Conservation (phyloP, 192 early-diverging fungal genomes). For the Coemansia erecta region DNA sequence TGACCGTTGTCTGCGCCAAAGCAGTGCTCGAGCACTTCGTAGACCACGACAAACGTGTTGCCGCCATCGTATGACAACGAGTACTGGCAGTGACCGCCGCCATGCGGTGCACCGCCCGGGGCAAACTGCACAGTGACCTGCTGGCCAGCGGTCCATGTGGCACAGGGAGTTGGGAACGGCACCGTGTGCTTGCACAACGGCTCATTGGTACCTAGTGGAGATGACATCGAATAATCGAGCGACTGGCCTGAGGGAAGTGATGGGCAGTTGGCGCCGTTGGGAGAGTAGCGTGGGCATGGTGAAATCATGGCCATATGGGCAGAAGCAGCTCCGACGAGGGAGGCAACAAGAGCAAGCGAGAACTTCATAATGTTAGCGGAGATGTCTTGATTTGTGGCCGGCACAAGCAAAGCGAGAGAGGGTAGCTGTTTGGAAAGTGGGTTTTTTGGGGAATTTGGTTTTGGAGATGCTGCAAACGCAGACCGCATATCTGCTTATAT, state of each 20-base stretch:
- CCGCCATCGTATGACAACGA: slow-evolving; percentile 57
- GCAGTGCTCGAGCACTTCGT: slow-evolving; percentile 17
- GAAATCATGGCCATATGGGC: slow-evolving; percentile 10
- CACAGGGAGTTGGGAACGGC: slow-evolving; percentile 21
- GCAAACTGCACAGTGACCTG: slow-evolving; percentile 19
- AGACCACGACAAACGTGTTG: slow-evolving; percentile 55
- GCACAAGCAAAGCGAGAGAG: background rate
- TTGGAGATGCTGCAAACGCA: too few relatives aligned
- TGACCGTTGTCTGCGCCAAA: slow-evolving; percentile 14
- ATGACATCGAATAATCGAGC: slow-evolving; percentile 30
- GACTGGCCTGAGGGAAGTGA: slow-evolving; percentile 23
- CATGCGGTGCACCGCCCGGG: slow-evolving; percentile 43
- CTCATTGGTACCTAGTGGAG: slow-evolving; percentile 16
- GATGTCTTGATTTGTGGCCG: background rate
- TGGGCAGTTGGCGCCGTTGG: slow-evolving; percentile 20
- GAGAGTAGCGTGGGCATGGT: slow-evolving; percentile 6
- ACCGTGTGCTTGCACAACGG: background rate
- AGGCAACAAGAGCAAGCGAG: background rate
- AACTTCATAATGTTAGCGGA: background rate
- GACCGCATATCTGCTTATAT: too few relatives aligned
- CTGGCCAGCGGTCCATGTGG: slow-evolving; percentile 26
- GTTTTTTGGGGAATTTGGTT: slow-evolving; percentile 9
- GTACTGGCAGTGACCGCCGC: slow-evolving; percentile 62
- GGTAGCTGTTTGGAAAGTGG: slow-evolving; percentile 10
- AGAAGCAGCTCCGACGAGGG: background rate